A percentile compares a stretch with the other conserved stretches of the same genome.
These are phyloP conservation scores for Podaxis sp. DNA, from an alignment of 768 basidiomycete species.

Conservation along the genomic window DNA sequence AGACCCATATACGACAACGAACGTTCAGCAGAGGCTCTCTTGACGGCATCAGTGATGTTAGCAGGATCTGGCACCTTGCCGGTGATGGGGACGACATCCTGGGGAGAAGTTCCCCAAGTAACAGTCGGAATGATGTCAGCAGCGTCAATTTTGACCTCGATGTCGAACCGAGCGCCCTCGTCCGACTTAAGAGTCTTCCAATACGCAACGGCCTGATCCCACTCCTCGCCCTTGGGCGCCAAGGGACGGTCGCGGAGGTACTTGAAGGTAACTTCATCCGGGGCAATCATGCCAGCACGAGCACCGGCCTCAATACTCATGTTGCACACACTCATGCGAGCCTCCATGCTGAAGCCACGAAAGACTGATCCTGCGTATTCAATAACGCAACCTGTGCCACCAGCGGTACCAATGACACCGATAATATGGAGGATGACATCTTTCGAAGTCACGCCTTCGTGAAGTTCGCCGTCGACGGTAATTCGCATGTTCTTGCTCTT, in stretches of 20 bases:
- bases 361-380: constrained; percentile 91
- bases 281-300: constrained; percentile 89
- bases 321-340: constrained; percentile 87
- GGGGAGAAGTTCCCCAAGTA: constrained; percentile 91
- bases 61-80: constrained; percentile 77
- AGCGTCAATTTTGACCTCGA: constrained; percentile 74
- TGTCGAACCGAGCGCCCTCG: constrained; percentile 80
- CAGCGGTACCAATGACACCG: constrained; percentile 88
- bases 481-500: constrained; percentile 94
- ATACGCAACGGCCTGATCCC: constrained; percentile 83
- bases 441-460: constrained; percentile 82
- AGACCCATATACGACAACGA: constrained; percentile 88
- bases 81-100: constrained; percentile 82
- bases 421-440: constrained; percentile 91
- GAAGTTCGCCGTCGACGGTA: constrained; percentile 76
- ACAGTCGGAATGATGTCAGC: constrained; percentile 87
- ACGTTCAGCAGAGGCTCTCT: constrained; percentile 66
- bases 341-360: constrained; percentile 84
- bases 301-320: constrained; percentile 96
- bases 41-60: constrained; percentile 56
- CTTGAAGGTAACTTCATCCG: constrained; percentile 81
- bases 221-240: constrained; percentile 77
- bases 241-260: constrained; percentile 82
- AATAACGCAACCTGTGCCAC: constrained; percentile 87
- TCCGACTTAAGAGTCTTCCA: constrained; percentile 81